Conservation (phyloP, 2,329 filamentous ascomycete species). For the Pseudogymnoascus sp. region DNA sequence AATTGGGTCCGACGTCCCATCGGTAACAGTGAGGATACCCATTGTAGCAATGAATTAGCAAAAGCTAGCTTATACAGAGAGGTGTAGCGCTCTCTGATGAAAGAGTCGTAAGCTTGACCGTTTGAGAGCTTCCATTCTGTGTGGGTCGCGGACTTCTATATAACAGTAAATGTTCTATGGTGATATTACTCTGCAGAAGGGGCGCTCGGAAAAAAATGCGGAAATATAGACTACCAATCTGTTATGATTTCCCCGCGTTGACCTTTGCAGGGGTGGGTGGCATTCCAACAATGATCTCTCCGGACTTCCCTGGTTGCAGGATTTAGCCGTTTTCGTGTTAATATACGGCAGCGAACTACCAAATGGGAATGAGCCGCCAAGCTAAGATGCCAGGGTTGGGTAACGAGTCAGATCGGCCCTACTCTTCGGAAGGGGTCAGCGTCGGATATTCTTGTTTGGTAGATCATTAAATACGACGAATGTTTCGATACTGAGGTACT, state of each 20-base stretch:
- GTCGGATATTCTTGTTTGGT: too few relatives aligned
- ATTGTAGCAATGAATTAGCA: not conserved
- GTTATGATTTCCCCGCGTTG: not conserved
- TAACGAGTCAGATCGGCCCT: not conserved
- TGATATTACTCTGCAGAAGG: not conserved
- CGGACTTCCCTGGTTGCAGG: not conserved
- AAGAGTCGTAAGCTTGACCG: not conserved
- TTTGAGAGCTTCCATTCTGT: not conserved
- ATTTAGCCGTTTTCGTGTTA: not conserved
- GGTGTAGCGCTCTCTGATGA: not conserved
- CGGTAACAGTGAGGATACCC: not conserved
- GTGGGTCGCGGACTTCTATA: not conserved
- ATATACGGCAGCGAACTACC: not conserved
- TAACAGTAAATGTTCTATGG: not conserved
- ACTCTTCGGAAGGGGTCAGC: not conserved
- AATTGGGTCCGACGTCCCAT: constrained; percentile 28
- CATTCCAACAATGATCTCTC: not conserved
- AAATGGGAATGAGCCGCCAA: not conserved
- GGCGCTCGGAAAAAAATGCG: not conserved
- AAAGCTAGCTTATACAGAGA: not conserved
- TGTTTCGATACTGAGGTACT: too few relatives aligned
- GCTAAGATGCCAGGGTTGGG: not conserved
- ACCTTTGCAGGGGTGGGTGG: not conserved
- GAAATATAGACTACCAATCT: not conserved
- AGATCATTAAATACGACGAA: too few relatives aligned